Percentiles rank a stretch among this genome's conserved stretches.
phyloP scores from a whole-genome alignment of 2,329 filamentous ascomycete species.

The Colletotrichum abscissum region DNA sequence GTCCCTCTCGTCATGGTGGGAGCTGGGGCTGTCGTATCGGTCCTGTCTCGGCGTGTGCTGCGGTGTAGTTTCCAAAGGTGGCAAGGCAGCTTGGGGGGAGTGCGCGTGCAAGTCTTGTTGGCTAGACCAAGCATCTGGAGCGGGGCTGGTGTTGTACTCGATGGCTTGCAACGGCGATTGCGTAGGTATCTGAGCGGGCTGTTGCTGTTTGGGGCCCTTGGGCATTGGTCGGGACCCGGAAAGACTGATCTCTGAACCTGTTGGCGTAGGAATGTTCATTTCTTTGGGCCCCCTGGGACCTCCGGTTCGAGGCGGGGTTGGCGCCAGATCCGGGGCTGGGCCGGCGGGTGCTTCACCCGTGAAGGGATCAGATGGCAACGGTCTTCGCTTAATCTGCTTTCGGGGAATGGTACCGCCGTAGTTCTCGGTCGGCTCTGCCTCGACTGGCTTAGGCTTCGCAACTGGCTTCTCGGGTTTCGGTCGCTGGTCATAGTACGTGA shows the following conservation, averaged over 20 bases:
- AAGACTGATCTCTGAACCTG: slow-evolving; percentile 23
- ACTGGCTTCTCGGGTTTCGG: slow-evolving; percentile 80
- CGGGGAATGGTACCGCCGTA: slow-evolving; percentile 59
- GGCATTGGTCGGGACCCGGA: slow-evolving; percentile 31
- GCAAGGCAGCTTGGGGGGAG: slow-evolving; percentile 42
- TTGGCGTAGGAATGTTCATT: slow-evolving; percentile 8
- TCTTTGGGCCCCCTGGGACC: slow-evolving; percentile 31
- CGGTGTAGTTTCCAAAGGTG: slow-evolving; percentile 23
- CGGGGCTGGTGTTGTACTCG: slow-evolving; percentile 60
- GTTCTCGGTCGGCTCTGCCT: slow-evolving; percentile 13
- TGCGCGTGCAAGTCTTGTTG: slow-evolving; percentile 52
- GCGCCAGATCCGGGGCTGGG: slow-evolving; percentile 53
- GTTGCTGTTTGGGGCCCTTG: slow-evolving; percentile 49
- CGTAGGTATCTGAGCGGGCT: slow-evolving; percentile 54
- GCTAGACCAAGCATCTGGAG: slow-evolving; percentile 28
- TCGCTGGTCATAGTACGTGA: slow-evolving; percentile 94
- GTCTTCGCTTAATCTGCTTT: slow-evolving; percentile 81
- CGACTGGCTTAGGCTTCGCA: slow-evolving; percentile 62
- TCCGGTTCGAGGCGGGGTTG: slow-evolving; percentile 57
- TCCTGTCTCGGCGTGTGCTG: slow-evolving; percentile 41
- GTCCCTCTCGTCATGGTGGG: slow-evolving; percentile 50
- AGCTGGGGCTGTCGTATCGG: slow-evolving; percentile 47
- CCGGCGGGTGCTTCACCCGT: slow-evolving; percentile 59
- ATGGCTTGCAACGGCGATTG: slow-evolving; percentile 65
- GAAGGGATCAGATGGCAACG: slow-evolving; percentile 83